Conservation (phyloP, 805 yeast species). For the Ogataea angusta region DNA sequence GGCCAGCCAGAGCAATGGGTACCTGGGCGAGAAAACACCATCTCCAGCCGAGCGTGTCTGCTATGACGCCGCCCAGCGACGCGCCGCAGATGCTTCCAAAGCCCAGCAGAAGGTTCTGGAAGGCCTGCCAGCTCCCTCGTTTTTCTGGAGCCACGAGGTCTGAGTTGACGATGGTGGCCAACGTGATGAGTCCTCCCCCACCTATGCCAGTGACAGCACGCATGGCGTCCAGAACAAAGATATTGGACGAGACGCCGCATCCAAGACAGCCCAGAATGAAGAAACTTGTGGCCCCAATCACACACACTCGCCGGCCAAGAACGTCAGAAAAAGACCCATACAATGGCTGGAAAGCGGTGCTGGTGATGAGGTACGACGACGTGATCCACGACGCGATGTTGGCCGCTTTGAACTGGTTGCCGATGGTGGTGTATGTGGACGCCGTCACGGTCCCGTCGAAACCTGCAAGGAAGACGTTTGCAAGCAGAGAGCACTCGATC, state of each 20-base stretch:
- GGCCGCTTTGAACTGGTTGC: conserved; percentile 43
- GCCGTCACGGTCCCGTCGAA: conserved; percentile 48
- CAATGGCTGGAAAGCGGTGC: conserved; percentile 45
- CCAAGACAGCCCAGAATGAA: conserved; percentile 36
- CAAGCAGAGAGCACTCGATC: conserved; percentile 11
- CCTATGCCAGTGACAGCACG: conserved; percentile 80
- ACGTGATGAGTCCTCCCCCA: conserved; percentile 76
- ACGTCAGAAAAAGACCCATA: conserved; percentile 48
- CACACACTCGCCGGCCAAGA: conserved; percentile 40
- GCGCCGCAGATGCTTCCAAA: conserved; percentile 74
- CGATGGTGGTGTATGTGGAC: conserved; percentile 43
- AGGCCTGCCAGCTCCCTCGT: conserved; percentile 76
- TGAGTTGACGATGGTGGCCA: conserved; percentile 66
- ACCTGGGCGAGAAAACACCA: conserved; percentile 47
- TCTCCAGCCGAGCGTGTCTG: conserved; percentile 58
- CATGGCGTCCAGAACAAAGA: conserved; percentile 44
- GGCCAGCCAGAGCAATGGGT: conserved; percentile 43
- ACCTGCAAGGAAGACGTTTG: conserved; percentile 38
- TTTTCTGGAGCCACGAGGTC: conserved; percentile 71
- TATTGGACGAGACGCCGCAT: conserved; percentile 38
- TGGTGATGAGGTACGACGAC: conserved; percentile 33
- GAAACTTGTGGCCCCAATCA: conserved; percentile 27
- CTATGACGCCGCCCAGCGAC: conserved; percentile 49
- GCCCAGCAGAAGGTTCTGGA: conserved; percentile 69
- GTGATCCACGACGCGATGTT: conserved; percentile 36